Base-by-base conservation (phyloP, 768 basidiomycete genomes). In the Auricularia heimuer region DNA sequence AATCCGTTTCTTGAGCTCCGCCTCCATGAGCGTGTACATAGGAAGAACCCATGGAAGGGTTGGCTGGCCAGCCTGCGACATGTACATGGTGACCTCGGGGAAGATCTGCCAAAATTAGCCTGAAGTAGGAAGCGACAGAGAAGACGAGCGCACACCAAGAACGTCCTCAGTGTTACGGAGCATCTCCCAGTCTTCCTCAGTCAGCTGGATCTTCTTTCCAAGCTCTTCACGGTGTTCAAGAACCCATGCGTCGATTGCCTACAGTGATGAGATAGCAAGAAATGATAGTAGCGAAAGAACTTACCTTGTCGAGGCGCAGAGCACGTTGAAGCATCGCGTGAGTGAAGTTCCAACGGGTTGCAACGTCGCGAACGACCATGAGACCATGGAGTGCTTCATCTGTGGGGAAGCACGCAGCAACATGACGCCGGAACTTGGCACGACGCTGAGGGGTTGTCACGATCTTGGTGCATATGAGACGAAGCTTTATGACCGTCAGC, bases 191-290 rank as follows among this genome's bases (percentile, higher is more conserved):
- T 69, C 68, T 14, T 56, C 34, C 36, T 29, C 51, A 3, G 58
- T 66, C 3, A 75, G 63, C n/a, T 63, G 37, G 7, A 75, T 45
- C 47, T 51, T 16, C 6, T 36, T 29, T 35, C 65, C 54, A 2
- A 72, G 54, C 35, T 67, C 68, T 2, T 61, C 62, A 4, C 62
- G 47, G 47, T 51, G 66, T 21, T 72, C 63, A 54, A 72, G 65
- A 12, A 73, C 71, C 75, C 76, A 78, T 39, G 44, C 64, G 45
- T 77, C 68, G 60, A 77, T 73, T 1, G 74, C 75, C 77, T 77
- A 44, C 21, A 68, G 39, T 8, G 16, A 4, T 16, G 24, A 24
- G 24, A 24, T 24, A 24, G 24, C 24, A 24, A 24, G 24, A 24
- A 1, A 24, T 24, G 24, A 24, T 24, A 24, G 24, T 24, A 24